Evolutionary conservation across 2,329 filamentous ascomycete genomes (phyloP).

Genomic region (Ophidiomyces ophidiicola): DNA sequence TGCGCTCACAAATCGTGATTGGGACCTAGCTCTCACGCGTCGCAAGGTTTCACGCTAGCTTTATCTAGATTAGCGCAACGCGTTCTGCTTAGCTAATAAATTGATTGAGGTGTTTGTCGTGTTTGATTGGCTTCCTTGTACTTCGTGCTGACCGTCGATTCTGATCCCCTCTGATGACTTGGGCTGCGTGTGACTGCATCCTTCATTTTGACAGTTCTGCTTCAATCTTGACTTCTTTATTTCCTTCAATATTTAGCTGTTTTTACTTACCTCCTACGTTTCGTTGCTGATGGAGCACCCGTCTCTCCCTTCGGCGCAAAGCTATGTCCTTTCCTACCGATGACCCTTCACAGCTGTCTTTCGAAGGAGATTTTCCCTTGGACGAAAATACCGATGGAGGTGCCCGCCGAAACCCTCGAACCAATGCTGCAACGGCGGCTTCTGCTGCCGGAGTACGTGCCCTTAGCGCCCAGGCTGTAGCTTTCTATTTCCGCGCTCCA

Average conservation of each 20-base stretch:
- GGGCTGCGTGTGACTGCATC: too few species aligned
- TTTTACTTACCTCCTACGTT: neutral
- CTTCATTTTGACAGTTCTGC: too few species aligned
- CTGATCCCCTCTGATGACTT: too few species aligned
- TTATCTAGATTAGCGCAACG: constrained; percentile 7
- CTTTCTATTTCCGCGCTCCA: constrained; percentile 84
- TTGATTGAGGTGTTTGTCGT: constrained; percentile 15
- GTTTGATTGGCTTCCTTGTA: constrained; percentile 1
- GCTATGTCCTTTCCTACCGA: constrained; percentile 13
- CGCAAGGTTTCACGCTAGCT: neutral
- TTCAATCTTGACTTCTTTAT: constrained; percentile 1
- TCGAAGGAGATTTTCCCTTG: constrained; percentile 6
- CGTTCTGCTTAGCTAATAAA: constrained; percentile 6
- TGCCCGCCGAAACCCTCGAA: constrained; percentile 38
- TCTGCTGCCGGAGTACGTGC: constrained; percentile 76
- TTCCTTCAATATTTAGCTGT: neutral
- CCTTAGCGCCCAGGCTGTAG: constrained; percentile 67
- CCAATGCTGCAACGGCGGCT: constrained; percentile 57
- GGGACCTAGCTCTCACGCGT: constrained; percentile 9
- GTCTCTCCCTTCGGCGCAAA: constrained; percentile 7
- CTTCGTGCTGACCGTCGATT: too few species aligned
- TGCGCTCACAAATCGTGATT: constrained; percentile 2
- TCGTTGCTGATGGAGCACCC: constrained; percentile 16
- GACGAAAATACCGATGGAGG: constrained; percentile 18
- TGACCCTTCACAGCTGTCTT: constrained; percentile 9